Conservation (phyloP, 1,284 basidiomycete genomes). For the Trichosporon faecale region DNA sequence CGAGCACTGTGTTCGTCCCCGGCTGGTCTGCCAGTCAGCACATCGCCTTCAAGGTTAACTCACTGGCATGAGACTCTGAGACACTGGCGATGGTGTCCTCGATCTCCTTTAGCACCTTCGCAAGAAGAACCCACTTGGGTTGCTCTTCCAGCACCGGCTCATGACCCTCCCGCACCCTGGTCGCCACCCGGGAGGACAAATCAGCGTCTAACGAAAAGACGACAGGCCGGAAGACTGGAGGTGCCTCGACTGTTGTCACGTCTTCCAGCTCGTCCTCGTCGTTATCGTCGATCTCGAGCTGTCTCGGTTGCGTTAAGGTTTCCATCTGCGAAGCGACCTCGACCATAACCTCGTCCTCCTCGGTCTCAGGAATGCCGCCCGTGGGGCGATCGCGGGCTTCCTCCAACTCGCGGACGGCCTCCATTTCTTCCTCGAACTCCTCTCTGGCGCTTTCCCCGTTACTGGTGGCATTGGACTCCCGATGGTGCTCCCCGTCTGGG, state of each 20-base stretch:
- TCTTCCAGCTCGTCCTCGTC: constrained; percentile 70
- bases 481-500: constrained; percentile 31
- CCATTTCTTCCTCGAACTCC: constrained; percentile 46
- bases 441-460: constrained; percentile 20
- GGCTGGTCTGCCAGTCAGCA: constrained; percentile 54
- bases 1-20: constrained; percentile 72
- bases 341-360: constrained; percentile 45
- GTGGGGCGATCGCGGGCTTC: constrained; percentile 18
- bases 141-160: constrained; percentile 87
- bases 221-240: constrained; percentile 43
- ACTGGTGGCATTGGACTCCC: constrained; percentile 26
- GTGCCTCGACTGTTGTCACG: constrained; percentile 49
- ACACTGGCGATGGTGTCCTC: constrained; percentile 70
- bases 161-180: constrained; percentile 73
- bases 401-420: constrained; percentile 39
- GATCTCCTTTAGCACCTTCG: constrained; percentile 83
- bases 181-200: constrained; percentile 35
- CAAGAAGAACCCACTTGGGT: constrained; percentile 88
- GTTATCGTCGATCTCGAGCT: constrained; percentile 31
- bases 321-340: constrained; percentile 47
- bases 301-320: constrained; percentile 27
- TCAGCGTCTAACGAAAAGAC: constrained; percentile 37
- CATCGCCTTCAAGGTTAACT: constrained; percentile 10
- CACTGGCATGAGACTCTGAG: constrained; percentile 41
- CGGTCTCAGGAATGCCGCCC: constrained; percentile 29